Base-by-base conservation (phyloP, 1,284 basidiomycete species). In the Amylostereum chailletii region DNA sequence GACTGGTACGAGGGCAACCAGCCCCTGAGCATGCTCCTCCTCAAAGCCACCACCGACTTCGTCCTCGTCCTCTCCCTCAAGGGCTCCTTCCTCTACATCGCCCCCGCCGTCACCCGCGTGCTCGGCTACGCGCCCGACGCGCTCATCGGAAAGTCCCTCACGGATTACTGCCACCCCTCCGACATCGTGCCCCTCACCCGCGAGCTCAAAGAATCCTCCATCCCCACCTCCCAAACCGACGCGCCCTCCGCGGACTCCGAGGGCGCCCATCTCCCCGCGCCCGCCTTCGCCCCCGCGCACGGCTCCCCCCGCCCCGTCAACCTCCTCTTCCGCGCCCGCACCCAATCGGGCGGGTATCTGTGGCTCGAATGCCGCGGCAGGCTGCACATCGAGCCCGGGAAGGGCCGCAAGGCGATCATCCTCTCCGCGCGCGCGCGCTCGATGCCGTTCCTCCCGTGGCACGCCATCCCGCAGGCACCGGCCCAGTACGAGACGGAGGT, bases 181-280 rank as follows among this genome's bases (percentile, higher is more conserved):
- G 94, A 98, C 62, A 76, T 93, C 37, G 87, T 95, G 1, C 92
- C 93, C 0, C 78, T 96, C 55, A 87, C 91, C 77, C 81, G 94
- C 41, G 92, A 95, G 69, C 75, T 97, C 54, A 97, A 97, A 66
- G 94, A 96, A 60, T 75, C 77, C 33, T 79, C 76, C 32, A 62
- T 72, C 5, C 68, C 65, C 5, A 42, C 57, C 3, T 40, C 51
- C 34, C 44, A 55, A 19, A 42, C 48, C 27, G 54, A 48, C 38
- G 34, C 49, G 27, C 34, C 31, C 27, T 30, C 59, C 37, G 40
- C 48, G 45, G 36, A 46, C 37, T 39, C 50, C 34, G 31, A 39
- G 26, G 31, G 41, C 32, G 47, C 51, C 48, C 44, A 53, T 51
- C 41, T 53, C 51, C 9, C 40, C 30, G 46, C n/a, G 34, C 34